Evolutionary conservation across 176 grass and related monocot species (phyloP).

Genomic region (Poa pratensis): DNA sequence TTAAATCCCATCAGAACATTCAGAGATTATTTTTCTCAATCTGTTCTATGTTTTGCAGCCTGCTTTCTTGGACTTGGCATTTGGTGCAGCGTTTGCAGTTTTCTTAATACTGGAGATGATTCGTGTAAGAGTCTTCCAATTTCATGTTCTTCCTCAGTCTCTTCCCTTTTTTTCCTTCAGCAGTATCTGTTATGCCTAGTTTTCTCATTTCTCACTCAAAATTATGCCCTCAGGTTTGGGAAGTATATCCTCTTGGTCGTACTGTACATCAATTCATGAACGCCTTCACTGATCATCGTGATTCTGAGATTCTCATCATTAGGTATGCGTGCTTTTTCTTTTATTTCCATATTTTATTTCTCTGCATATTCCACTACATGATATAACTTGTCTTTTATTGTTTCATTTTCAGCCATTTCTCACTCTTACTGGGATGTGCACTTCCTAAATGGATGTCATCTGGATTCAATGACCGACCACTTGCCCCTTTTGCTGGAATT

Average conservation of each 20-base stretch:
- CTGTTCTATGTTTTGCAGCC: constrained; percentile 64
- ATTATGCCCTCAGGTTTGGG: constrained; percentile 63
- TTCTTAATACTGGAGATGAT: constrained; percentile 97
- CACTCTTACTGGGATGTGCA: constrained; percentile 89
- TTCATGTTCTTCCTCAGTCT: not conserved
- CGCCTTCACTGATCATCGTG: constrained; percentile 98
- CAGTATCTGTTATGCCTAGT: constrained; percentile 21
- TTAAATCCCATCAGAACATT: constrained; percentile 17
- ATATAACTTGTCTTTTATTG: constrained; percentile 29
- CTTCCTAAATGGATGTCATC: constrained; percentile 98
- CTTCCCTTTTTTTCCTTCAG: constrained; percentile 28
- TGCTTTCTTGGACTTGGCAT: constrained; percentile 92
- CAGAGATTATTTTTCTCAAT: constrained; percentile 23
- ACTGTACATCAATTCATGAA: constrained; percentile 94
- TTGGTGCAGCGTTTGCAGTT: constrained; percentile 94
- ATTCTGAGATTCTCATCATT: constrained; percentile 96
- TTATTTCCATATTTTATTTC: constrained; percentile 3
- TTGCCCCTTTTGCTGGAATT: constrained; percentile 94
- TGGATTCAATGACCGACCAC: constrained; percentile 83
- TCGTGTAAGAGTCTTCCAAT: constrained; percentile 54
- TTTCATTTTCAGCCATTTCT: constrained; percentile 75
- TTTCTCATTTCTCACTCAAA: constrained; percentile 33
- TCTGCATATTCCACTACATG: constrained; percentile 21
- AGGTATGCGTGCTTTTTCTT: constrained; percentile 50
- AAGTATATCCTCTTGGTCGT: constrained; percentile 84